These are phyloP conservation scores for Fusarium bactridioides DNA, from an alignment of 2,329 filamentous ascomycete species.

Conservation along the genomic window DNA sequence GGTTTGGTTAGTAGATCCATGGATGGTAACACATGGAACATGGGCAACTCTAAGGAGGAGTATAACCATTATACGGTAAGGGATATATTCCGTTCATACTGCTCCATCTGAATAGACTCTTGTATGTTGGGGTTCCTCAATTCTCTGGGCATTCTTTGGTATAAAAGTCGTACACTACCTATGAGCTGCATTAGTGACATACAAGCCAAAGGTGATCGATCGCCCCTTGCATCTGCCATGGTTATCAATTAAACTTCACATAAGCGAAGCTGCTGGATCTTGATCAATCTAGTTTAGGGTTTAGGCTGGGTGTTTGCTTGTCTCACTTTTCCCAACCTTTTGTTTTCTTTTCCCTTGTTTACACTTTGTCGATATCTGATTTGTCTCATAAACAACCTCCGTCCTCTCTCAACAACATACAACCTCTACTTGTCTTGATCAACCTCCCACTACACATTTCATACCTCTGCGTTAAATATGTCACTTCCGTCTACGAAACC, in stretches of 20 bases:
- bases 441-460: not conserved
- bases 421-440: not conserved
- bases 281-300: not conserved
- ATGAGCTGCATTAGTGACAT: not conserved
- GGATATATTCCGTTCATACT: not conserved
- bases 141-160: not conserved
- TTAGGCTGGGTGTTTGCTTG: not conserved
- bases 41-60: not conserved
- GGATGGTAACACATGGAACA: not conserved
- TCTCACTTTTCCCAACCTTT: slow-evolving; percentile 5
- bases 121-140: not conserved
- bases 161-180: not conserved
- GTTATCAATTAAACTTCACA: not conserved
- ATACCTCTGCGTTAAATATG: slow-evolving; percentile 41
- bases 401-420: not conserved
- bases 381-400: not conserved
- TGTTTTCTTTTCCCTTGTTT: not conserved
- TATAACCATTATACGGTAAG: not conserved
- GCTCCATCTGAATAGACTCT: not conserved
- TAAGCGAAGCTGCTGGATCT: not conserved
- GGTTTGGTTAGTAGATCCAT: not conserved
- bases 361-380: not conserved
- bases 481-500: slow-evolving; percentile 51
- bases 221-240: not conserved
- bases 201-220: not conserved